Base-by-base conservation (phyloP, 345 rosid species). In the Litchi chinensis region DNA sequence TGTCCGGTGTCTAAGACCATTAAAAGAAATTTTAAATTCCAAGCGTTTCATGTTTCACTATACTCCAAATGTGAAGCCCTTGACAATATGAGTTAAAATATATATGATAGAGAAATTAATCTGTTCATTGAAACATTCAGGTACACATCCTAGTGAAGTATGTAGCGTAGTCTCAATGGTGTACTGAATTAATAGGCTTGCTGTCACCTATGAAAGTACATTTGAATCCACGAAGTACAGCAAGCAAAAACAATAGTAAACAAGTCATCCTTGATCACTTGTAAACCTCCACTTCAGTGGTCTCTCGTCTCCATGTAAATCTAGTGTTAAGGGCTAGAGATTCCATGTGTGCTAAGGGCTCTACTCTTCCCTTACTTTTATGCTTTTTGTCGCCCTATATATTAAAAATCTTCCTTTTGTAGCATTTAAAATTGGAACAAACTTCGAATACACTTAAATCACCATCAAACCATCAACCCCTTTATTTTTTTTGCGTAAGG, bases 401-500 rank as follows among this genome's bases (percentile, higher is more conserved):
- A 65, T 7, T 7, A 59, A 39, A 65, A 32, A 22, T 62, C 26
- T 32, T 41, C 77, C 60, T 41, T 44, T 9, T 73, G 1, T 28
- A 44, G 12, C 46, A 69, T 22, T 52, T 73, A 28, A 77, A 79
- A 40, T 19, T 54, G 21, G 8, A 4, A 22, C 9, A 22, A 66
- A 32, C 73, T 43, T 66, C n/a, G 46, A 59, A 67, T 74, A 32
- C 16, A 22, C 54, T 46, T 60, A 66, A 60, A 50, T 81, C 75
- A 62, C 52, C 39, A 73, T 73, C 80, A 48, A 8, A n/a, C n/a
- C n/a, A n/a, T n/a, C n/a, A n/a, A n/a, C 18, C 28, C 32, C 48
- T 37, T 18, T 32, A 0, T 0, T 46, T 68, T 77, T 74, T 62
- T 77, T 50, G 78, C 62, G 74, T 74, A 82, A 74, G 84, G 81